phyloP scores from a whole-genome alignment of 2,329 filamentous ascomycete genomes.

The Thermoascus crustaceus region DNA sequence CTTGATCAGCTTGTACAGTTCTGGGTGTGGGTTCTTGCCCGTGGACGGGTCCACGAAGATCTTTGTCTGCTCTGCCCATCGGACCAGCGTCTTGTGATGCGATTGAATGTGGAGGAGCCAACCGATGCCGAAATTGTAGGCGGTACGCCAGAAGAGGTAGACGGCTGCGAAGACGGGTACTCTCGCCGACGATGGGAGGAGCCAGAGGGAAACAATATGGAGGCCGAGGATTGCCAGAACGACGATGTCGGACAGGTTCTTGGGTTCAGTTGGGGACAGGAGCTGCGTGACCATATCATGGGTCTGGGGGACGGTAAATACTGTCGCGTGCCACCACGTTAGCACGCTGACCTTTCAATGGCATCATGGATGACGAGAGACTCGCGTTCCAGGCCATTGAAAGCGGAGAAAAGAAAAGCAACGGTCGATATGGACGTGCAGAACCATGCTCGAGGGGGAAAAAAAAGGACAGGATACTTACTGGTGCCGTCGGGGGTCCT shows the following conservation, averaged over 20 bases:
- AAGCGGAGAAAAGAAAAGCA: too few species aligned
- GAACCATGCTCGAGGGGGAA: slow-evolving; percentile 3
- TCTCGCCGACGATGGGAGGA: slow-evolving; percentile 61
- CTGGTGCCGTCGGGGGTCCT: slow-evolving; percentile 84
- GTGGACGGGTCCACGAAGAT: slow-evolving; percentile 77
- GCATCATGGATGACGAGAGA: too few species aligned
- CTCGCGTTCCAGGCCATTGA: too few species aligned
- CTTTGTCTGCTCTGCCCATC: slow-evolving; percentile 76
- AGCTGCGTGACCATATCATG: slow-evolving; percentile 99
- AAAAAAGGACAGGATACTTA: slow-evolving; percentile 44
- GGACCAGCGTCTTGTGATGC: slow-evolving; percentile 73
- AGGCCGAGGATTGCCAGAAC: slow-evolving; percentile 70
- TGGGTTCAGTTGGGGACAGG: slow-evolving; percentile 86
- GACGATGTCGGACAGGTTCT: slow-evolving; percentile 78
- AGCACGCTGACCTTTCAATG: slow-evolving; percentile 11
- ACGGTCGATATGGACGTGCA: too few species aligned
- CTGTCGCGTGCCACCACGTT: slow-evolving; percentile 41
- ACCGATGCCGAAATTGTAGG: slow-evolving; percentile 92
- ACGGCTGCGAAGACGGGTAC: slow-evolving; percentile 70
- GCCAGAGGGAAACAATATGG: slow-evolving; percentile 66
- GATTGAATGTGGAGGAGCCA: slow-evolving; percentile 84
- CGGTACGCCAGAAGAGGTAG: slow-evolving; percentile 86
- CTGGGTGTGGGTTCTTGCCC: slow-evolving; percentile 75
- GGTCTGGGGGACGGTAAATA: slow-evolving; percentile 90
- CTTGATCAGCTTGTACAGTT: slow-evolving; percentile 76